Evolutionary conservation across 2,329 filamentous ascomycete species (phyloP), one percentile per base, ranked within the genome.

Genomic region (Eutypella sp.): DNA sequence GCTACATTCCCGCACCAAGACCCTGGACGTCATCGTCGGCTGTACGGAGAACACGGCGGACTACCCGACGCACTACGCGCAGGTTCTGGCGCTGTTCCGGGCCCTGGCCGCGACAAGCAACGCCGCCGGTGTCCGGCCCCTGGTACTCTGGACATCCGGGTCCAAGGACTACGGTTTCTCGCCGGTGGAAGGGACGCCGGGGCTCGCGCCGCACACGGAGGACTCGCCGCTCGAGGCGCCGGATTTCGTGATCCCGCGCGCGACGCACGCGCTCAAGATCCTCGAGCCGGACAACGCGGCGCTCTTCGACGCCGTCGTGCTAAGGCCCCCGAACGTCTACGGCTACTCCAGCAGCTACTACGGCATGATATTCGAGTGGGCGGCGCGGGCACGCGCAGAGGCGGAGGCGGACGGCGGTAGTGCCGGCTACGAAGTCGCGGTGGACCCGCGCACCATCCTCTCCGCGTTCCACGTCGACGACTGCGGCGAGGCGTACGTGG

Each of bases 401-500:
- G 45, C 45, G 3, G 44, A 47, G 7, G 25, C 41, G 3, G 39
- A 47, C 3, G 45, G 51, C 4, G 49, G 52, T 11, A 47, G 55
- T 2, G 53, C 73, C 24, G 36, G 36, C 4, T 39, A 39, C 19
- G 49, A 55, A 15, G 47, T 75, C 3, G 58, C 65, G 0, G 56
- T 63, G 0, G 51, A 67, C 34, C 59, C 62, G 0, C 57, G 66
- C 16, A 67, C 60, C 13, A 69, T 76, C 25, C 57, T 73, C 48
- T 73, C 76, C 47, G 69, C 66, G 3, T 62, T 69, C 31, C 73
- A 77, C 47, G 63, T 76, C 11, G 73, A 76, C 49, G 74, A 77
- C 49, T 75, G 72, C 40, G 73, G 58, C 2, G 68, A 72, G 15
- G 72, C 71, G 0, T 78, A 76, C 46, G 57, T 75, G 3, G 62